Evolutionary conservation across 2,329 filamentous ascomycete species (phyloP), one percentile per base, ranked within the genome.

Genomic region (Mariannaea sp.): DNA sequence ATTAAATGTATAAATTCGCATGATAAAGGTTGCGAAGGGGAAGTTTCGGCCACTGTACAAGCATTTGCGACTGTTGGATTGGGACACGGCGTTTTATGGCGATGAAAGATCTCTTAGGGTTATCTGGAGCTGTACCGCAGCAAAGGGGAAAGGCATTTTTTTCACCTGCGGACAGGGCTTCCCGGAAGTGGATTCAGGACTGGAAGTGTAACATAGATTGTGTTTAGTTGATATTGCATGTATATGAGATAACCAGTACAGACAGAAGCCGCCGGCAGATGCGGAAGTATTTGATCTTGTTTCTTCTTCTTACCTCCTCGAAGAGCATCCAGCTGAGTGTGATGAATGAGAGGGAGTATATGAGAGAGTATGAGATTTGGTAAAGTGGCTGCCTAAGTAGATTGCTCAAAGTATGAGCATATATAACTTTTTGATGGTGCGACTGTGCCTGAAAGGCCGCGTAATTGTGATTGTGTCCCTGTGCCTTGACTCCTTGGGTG

Each of bases 31-130:
- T 30, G 29, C 27, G 22, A 26, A 42, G 17, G n/a, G 27, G 46
- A 52, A 13, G 35, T 41, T 29, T 27, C 32, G 46, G 47, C 30
- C 22, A 38, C 22, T 51, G 46, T 59, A 59, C 33, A 24, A 29
- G 42, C 45, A 51, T 47, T 35, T 33, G 56, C 29, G 44, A 49
- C 49, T 54, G 36, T 56, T 49, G 54, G 56, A 43, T 58, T 62
- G 59, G 57, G 65, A 57, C 56, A 58, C 52, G 65, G 70, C 69
- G 68, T 71, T 71, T 54, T 57, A 63, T 66, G 69, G 70, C 68
- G 65, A 71, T 70, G 69, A 72, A 67, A 67, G 70, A 72, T 61
- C 57, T 61, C 56, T 42, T 46, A 56, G 42, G 57, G 55, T 64
- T 65, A 65, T 69, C 69, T 71, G 65, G 66, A 72, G 70, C 68